Evolutionary conservation across 2,329 filamentous ascomycete genomes (phyloP).

Genomic region (Penicillium polonicum): DNA sequence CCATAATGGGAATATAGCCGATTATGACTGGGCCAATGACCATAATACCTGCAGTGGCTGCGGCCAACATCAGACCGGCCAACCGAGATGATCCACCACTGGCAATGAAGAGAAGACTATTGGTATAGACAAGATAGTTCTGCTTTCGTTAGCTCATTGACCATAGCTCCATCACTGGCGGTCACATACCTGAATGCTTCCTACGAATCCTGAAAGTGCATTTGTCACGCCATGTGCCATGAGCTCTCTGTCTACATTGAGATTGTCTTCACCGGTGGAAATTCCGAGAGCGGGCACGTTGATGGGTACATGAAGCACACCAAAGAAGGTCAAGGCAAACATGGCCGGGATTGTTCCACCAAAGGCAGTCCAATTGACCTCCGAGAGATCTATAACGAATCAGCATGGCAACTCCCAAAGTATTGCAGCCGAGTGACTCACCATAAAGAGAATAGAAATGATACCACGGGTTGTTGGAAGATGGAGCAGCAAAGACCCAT

Average conservation of each 20-base stretch:
- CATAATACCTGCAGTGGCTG: slow-evolving; percentile 77
- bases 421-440: slow-evolving; percentile 45
- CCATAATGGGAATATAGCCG: slow-evolving; percentile 93
- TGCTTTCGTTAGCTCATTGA: slow-evolving; percentile 45
- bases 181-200: slow-evolving; percentile 70
- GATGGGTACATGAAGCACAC: slow-evolving; percentile 93
- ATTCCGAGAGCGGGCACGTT: slow-evolving; percentile 93
- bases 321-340: slow-evolving; percentile 96
- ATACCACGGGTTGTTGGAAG: slow-evolving; percentile 87
- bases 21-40: slow-evolving; percentile 83
- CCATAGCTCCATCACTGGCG: background rate
- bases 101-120: slow-evolving; percentile 93
- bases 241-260: slow-evolving; percentile 86
- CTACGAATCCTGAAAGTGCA: slow-evolving; percentile 77
- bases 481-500: slow-evolving; percentile 90
- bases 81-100: slow-evolving; percentile 85
- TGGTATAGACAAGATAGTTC: slow-evolving; percentile 97
- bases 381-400: slow-evolving; percentile 64
- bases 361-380: slow-evolving; percentile 80
- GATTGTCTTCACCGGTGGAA: slow-evolving; percentile 86
- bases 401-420: background rate
- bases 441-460: slow-evolving; percentile 95
- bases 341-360: slow-evolving; percentile 86
- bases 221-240: slow-evolving; percentile 93
- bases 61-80: slow-evolving; percentile 80